Evolutionary conservation across 345 rosid genomes (phyloP), one percentile per base, ranked within the genome.

Genomic region (Populus deltoides): DNA sequence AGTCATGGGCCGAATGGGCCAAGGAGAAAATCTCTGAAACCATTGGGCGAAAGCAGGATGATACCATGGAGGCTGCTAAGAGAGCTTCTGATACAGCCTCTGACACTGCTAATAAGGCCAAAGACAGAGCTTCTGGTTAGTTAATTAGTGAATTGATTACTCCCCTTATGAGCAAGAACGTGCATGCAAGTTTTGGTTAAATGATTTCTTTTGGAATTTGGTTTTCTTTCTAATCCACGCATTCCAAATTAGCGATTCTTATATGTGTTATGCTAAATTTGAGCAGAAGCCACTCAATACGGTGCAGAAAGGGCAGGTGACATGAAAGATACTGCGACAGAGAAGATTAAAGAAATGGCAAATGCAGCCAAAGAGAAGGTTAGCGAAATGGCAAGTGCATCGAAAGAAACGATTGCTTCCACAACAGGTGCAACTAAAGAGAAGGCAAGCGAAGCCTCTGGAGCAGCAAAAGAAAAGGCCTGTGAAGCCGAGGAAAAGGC

Each of bases 1-100:
- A 85, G 77, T 82, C 92, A 0, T 90, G 90, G 92, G 72, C 87
- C 0, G 89, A 68, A 38, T 87, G 93, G 92, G 90, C 90, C 2
- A 89, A 90, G 85, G 90, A 85, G 75, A 89, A 86, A 76, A 74
- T 86, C 17, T 70, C 89, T 0, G 84, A 71, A 65, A 86, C 86
- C 1, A 55, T 84, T 12, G 88, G 90, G n/a, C 41, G 87, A 9
- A 88, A 86, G 77, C 83, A 66, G 16, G 90, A 82, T 4, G 41
- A 75, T 12, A 55, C 68, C 22, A 66, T 75, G 70, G 86, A 76
- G 16, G 53, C 85, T 5, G 82, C 77, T 1, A 76, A 74, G 70
- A 80, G 61, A 66, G 79, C 81, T 27, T 84, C 83, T 10, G 82
- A 81, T 63, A 55, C 81, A 5, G 78, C 76, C 4, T 12, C 82